Evolutionary conservation across 1,284 basidiomycete genomes (phyloP).

Genomic region (Heterobasidion annosum): DNA sequence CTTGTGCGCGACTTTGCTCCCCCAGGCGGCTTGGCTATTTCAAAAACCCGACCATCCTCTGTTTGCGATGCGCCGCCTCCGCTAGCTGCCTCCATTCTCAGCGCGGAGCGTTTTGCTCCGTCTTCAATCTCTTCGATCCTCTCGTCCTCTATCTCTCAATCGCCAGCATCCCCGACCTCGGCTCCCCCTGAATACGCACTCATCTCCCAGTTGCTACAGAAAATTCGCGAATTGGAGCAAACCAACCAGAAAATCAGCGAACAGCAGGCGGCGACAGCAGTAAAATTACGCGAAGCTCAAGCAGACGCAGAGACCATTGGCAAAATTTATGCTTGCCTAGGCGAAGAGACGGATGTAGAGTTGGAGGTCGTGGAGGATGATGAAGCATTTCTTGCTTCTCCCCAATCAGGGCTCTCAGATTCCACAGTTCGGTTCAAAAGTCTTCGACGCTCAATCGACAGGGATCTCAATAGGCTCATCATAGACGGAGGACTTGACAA

Average conservation of each 20-base stretch:
- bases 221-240: constrained; percentile 73
- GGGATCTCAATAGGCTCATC: constrained; percentile 15
- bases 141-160: background rate
- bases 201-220: constrained; percentile 63
- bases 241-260: constrained; percentile 63
- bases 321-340: constrained; percentile 62
- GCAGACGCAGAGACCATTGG: constrained; percentile 63
- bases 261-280: constrained; percentile 55
- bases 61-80: background rate
- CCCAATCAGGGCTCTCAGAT: background rate
- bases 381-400: constrained; percentile 15
- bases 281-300: constrained; percentile 57
- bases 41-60: background rate
- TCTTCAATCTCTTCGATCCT: background rate
- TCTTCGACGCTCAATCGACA: constrained; percentile 29
- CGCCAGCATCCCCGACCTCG: background rate
- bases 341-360: constrained; percentile 42
- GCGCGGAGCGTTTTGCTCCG: background rate
- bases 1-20: constrained; percentile 45
- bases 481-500: constrained; percentile 14
- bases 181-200: constrained; percentile 32
- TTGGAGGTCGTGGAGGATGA: constrained; percentile 30
- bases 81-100: background rate
- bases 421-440: constrained; percentile 35
- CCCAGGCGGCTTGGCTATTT: constrained; percentile 31